Percentiles rank a stretch among this genome's conserved stretches.
phyloP scores from a whole-genome alignment of 2,329 filamentous ascomycete species.

The Nothophoma quercina region DNA sequence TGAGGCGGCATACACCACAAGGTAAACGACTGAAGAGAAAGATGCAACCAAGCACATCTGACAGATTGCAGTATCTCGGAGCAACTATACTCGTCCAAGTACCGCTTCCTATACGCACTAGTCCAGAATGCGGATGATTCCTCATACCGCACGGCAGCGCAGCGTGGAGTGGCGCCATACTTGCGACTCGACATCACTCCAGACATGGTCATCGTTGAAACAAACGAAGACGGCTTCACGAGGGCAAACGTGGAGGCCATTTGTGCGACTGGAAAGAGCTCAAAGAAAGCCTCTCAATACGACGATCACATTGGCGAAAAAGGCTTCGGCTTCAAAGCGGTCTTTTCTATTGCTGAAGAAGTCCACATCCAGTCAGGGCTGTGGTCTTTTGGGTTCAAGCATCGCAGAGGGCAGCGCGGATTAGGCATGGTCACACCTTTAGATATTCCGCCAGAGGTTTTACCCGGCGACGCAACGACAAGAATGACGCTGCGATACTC shows the following conservation, averaged over 20 bases:
- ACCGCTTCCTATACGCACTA: conserved; percentile 38
- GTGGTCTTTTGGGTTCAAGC: conserved; percentile 50
- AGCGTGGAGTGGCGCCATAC: conserved; percentile 16
- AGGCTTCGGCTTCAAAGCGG: conserved; percentile 50
- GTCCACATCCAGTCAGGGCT: conserved; percentile 52
- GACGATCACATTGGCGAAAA: conserved; percentile 48
- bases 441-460: conserved; percentile 2
- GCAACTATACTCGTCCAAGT: conserved; percentile 34
- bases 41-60: too few species aligned
- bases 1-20: conserved; percentile 28
- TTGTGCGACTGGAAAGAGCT: conserved; percentile 48
- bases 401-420: conserved; percentile 51
- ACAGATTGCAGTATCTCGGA: conserved; percentile 33
- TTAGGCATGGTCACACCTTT: conserved; percentile 62
- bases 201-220: conserved; percentile 51
- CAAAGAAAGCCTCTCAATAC: conserved; percentile 35
- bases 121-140: conserved; percentile 57
- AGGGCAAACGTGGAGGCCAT: conserved; percentile 48
- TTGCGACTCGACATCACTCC: conserved; percentile 30
- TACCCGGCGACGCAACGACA: not conserved
- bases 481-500: not conserved
- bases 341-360: conserved; percentile 44
- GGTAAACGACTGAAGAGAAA: conserved; percentile 16
- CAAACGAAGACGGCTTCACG: conserved; percentile 55
- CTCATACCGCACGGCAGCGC: conserved; percentile 25